Conservation (phyloP, 768 basidiomycete species). For the Rhodotorula sphaerocarpa region DNA sequence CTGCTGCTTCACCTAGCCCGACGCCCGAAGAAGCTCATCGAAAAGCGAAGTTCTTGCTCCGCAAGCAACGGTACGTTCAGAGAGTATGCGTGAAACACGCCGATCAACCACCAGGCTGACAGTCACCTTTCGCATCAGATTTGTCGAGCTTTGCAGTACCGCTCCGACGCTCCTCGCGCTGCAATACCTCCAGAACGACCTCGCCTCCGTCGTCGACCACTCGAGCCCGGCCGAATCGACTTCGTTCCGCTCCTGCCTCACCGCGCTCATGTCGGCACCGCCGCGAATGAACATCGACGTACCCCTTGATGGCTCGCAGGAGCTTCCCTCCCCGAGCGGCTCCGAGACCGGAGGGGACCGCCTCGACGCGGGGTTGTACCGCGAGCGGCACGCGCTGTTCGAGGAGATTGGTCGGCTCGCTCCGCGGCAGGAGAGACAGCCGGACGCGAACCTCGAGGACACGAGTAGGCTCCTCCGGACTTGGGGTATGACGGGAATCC, state of each 20-base stretch:
- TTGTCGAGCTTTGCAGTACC: slow-evolving; percentile 32
- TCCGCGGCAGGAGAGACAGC: slow-evolving; percentile 24
- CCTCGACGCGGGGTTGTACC: slow-evolving; percentile 5
- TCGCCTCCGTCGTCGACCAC: slow-evolving; percentile 33
- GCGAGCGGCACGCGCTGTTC: slow-evolving; percentile 26
- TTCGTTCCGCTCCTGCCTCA: slow-evolving; percentile 38
- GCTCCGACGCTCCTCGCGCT: slow-evolving; percentile 31
- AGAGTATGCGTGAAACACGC: too few relatives aligned
- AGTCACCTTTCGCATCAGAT: slow-evolving; percentile 22
- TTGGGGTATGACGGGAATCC: not conserved
- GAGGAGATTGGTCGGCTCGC: slow-evolving; percentile 32
- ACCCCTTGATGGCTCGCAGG: slow-evolving; percentile 9
- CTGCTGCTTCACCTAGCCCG: too few relatives aligned
- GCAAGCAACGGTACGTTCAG: slow-evolving; percentile 31
- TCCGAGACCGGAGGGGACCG: too few relatives aligned
- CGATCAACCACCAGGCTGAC: too few relatives aligned
- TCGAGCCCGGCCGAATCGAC: slow-evolving; percentile 25
- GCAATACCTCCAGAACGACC: slow-evolving; percentile 36
- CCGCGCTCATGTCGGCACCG: slow-evolving; percentile 29
- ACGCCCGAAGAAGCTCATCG: slow-evolving; percentile 33
- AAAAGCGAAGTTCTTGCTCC: slow-evolving; percentile 34
- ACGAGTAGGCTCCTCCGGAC: slow-evolving; percentile 4
- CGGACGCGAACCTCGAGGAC: slow-evolving; percentile 25
- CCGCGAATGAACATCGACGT: slow-evolving; percentile 15
- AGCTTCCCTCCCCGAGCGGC: not conserved